phyloP scores from a whole-genome alignment of 441 rosid genomes.

The Erodium trifolium region DNA sequence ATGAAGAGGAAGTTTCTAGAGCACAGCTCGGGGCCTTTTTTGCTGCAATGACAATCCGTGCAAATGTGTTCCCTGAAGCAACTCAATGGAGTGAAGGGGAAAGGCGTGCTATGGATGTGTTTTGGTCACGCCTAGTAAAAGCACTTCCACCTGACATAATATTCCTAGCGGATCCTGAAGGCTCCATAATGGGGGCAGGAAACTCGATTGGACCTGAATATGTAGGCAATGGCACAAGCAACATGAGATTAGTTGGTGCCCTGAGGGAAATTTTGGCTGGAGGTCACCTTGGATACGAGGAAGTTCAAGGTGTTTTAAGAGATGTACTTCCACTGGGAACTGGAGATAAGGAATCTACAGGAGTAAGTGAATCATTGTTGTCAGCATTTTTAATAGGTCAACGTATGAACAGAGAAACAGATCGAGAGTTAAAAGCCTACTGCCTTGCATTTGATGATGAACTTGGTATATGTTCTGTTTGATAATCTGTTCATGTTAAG shows the following conservation, averaged over 20 bases:
- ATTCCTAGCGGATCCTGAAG: slow-evolving; percentile 93
- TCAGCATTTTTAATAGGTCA: slow-evolving; percentile 94
- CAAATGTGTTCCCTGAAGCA: slow-evolving; percentile 78
- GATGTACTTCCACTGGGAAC: slow-evolving; percentile 67
- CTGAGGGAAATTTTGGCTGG: slow-evolving; percentile 90
- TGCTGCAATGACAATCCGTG: slow-evolving; percentile 89
- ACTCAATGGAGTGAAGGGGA: slow-evolving; percentile 99
- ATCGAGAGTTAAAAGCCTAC: slow-evolving; percentile 86
- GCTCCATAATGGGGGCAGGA: slow-evolving; percentile 67
- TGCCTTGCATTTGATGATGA: slow-evolving; percentile 97
- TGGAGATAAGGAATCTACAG: slow-evolving; percentile 33
- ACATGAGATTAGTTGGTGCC: slow-evolving; percentile 95
- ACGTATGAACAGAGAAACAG: slow-evolving; percentile 92
- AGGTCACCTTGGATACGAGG: slow-evolving; percentile 91
- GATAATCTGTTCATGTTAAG: background rate
- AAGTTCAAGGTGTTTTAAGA: slow-evolving; percentile 78
- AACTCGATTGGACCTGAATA: slow-evolving; percentile 68
- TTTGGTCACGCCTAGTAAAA: slow-evolving; percentile 73
- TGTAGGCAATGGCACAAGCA: slow-evolving; percentile 53
- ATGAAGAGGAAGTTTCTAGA: slow-evolving; percentile 67
- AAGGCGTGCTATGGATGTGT: slow-evolving; percentile 51
- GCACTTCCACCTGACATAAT: slow-evolving; percentile 73
- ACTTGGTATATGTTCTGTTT: slow-evolving; percentile 44
- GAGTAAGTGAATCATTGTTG: slow-evolving; percentile 79
- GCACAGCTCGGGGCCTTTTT: slow-evolving; percentile 95